A percentile compares a stretch with the other conserved stretches of the same genome.
phyloP scores from a whole-genome alignment of 441 rosid genomes.

The Mallotus repandus region DNA sequence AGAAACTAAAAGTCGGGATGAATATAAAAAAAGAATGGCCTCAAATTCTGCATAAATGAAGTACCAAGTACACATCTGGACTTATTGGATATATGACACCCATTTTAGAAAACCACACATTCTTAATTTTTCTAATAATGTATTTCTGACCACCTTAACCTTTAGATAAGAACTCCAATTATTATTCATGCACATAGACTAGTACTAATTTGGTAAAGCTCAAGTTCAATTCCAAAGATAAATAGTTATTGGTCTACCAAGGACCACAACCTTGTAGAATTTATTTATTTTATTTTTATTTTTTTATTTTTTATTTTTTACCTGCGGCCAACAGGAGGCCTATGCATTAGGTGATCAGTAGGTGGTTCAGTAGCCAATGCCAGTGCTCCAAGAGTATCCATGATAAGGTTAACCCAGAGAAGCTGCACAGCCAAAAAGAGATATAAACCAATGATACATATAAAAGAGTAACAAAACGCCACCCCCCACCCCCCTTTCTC shows the following conservation, averaged over 20 bases:
- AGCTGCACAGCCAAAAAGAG: conserved; percentile 51
- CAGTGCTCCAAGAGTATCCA: conserved; percentile 99
- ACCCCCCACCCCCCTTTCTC: background rate
- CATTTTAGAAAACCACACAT: too few species aligned
- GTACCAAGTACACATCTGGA: background rate
- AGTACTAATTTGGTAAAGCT: background rate
- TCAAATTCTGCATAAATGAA: background rate
- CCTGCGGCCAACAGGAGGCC: conserved; percentile 94
- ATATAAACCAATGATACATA: background rate
- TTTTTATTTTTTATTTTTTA: conserved; percentile 25
- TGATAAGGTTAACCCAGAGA: conserved; percentile 98
- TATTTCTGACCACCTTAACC: background rate
- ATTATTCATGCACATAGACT: too few species aligned
- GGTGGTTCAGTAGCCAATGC: conserved; percentile 99
- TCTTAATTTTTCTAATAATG: background rate
- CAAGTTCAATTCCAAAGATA: background rate
- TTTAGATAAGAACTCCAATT: background rate
- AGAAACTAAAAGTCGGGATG: background rate
- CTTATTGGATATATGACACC: background rate
- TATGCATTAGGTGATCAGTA: conserved; percentile 80
- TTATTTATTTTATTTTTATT: conserved; percentile 28
- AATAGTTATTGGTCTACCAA: background rate
- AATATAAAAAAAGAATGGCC: background rate
- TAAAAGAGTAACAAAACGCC: conserved; percentile 1
- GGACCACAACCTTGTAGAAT: background rate